Conservation (phyloP, 352 stramenopile species). For the Phytophthora pinifolia region DNA sequence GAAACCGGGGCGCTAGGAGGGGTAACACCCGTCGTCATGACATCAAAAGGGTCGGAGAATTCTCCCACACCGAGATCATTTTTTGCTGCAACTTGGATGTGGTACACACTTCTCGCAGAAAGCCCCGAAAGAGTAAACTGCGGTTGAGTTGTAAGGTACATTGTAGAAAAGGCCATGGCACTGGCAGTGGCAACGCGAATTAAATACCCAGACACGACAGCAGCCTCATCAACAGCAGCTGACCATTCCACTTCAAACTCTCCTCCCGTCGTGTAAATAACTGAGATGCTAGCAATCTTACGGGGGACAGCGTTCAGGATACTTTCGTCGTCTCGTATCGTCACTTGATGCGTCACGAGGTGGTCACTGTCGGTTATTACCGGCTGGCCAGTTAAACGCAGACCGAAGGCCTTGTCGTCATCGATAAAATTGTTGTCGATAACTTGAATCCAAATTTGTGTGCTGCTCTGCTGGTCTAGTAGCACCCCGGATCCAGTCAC, state of each 20-base stretch:
- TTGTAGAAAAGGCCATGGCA: conserved; percentile 22
- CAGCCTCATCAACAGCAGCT: neutral
- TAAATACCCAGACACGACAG: conserved; percentile 28
- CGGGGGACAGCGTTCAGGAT: conserved; percentile 28
- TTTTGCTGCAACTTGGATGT: conserved; percentile 47
- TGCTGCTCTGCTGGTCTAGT: conserved; percentile 34
- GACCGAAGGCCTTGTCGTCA: conserved; percentile 34
- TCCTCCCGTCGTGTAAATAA: conserved; percentile 39
- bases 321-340: conserved; percentile 54
- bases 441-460: conserved; percentile 41
- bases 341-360: conserved; percentile 33
- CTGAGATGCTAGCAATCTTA: conserved; percentile 6
- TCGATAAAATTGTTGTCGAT: conserved; percentile 48
- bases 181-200: conserved; percentile 30
- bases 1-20: conserved; percentile 27
- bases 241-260: conserved; percentile 48
- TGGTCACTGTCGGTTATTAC: neutral
- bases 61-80: conserved; percentile 45
- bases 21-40: conserved; percentile 35
- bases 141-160: conserved; percentile 43
- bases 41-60: conserved; percentile 26
- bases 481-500: conserved; percentile 30
- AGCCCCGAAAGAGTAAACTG: conserved; percentile 47
- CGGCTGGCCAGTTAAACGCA: conserved; percentile 32
- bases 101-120: conserved; percentile 29